A percentile compares a stretch with the other conserved stretches of the same genome.
phyloP scores from a whole-genome alignment of 495 filamentous ascomycete species.

The Aspergillus conjunctus region DNA sequence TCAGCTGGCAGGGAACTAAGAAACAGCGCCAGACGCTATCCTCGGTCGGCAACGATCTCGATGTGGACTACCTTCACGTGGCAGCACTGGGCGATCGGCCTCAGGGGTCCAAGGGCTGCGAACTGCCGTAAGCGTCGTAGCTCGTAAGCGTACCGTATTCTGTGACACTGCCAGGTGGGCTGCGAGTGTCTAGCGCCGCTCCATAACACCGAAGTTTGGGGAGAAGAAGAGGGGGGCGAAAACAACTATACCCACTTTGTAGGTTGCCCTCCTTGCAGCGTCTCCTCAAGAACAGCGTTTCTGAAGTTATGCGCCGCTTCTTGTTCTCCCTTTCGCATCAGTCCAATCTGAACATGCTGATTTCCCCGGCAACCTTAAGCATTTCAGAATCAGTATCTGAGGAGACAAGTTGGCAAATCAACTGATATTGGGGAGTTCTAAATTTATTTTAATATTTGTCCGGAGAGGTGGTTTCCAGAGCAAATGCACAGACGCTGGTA shows the following conservation, averaged over 20 bases:
- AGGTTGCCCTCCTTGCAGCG: constrained; percentile 8
- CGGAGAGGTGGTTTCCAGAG: neutral
- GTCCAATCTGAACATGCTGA: neutral
- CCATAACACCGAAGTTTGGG: constrained; percentile 6
- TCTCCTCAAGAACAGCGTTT: neutral
- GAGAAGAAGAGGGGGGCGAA: neutral
- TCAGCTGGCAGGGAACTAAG: neutral
- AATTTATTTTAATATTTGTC: neutral
- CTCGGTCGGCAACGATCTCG: constrained; percentile 27
- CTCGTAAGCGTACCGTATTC: constrained; percentile 23
- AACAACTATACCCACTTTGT: neutral
- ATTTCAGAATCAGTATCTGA: neutral
- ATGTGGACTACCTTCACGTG: constrained; percentile 31
- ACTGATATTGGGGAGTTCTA: neutral
- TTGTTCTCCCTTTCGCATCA: neutral
- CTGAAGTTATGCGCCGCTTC: too few relatives aligned
- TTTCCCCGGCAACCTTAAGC: neutral
- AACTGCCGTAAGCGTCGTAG: constrained; percentile 27
- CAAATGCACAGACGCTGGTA: neutral
- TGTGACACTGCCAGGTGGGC: neutral
- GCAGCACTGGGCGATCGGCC: constrained; percentile 28
- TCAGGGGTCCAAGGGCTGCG: constrained; percentile 32
- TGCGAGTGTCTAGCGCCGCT: too few relatives aligned
- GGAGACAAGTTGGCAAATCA: neutral
- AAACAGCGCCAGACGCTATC: constrained; percentile 1